Base-by-base conservation (phyloP, 768 basidiomycete species). In the Lentinula detonsa region DNA sequence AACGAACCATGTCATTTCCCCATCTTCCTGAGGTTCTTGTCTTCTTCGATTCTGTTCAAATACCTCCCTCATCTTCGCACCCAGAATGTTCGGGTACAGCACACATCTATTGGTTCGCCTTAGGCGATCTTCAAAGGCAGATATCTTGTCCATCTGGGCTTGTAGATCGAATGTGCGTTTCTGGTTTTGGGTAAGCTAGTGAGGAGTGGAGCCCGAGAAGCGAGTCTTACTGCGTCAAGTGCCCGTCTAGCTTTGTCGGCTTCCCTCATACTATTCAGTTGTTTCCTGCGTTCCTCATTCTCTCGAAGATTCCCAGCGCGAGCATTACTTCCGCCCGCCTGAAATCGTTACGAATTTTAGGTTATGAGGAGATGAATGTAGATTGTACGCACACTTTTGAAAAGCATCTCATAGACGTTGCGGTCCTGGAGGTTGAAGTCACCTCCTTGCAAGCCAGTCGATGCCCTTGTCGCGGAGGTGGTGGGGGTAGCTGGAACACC, bases 211-310 rank as follows among this genome's bases (percentile, higher is more conserved):
- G 58, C n/a, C 1, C 33, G 2, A 28, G 23, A 21, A 52, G 49
- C 9, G 39, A 51, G 21, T 68, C 82, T 65, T 52, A 88, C 88
- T 51, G 79, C 77, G 64, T 88, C 87, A 45, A 75, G 72, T 18
- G 73, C 72, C 9, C 85, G 79, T 64, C 81, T 86, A 1, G 79
- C 79, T 63, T 79, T 78, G 16, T 85, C 86, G 42, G 90, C 89
- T 42, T 90, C 86, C 59, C 86, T 80, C 85, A 88, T 82, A 67
- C 76, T 82, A 66, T 85, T 78, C 65, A 91, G 66, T 61, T 91
- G 87, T 65, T 80, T 86, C 60, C 82, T 77, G 52, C 87, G 77
- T 64, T 89, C 88, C n/a, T 88, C 83, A 62, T 78, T 80, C 49
- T 78, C 75, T 16, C 78, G 73, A 50, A 81, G 68, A 56, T 74